phyloP scores from a whole-genome alignment of 345 rosid genomes.

The Gossypium australe region DNA sequence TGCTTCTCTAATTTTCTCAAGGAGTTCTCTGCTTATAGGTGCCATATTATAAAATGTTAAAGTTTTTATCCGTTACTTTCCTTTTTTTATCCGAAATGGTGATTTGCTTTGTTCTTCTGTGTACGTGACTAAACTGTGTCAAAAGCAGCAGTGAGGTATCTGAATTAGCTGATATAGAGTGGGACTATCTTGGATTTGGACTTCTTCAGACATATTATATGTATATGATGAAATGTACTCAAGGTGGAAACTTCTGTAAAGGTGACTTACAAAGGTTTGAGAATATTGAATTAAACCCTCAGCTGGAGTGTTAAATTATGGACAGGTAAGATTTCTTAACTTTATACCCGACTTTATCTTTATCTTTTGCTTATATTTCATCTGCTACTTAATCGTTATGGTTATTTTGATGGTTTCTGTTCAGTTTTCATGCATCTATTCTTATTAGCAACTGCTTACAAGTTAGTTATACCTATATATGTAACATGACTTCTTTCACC shows the following conservation, averaged over 20 bases:
- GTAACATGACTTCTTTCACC: background rate
- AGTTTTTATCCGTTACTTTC: background rate
- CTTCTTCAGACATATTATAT: constrained; percentile 72
- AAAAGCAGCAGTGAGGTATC: constrained; percentile 29
- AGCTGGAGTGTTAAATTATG: constrained; percentile 90
- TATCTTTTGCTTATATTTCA: background rate
- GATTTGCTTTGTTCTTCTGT: background rate
- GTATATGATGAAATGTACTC: constrained; percentile 64
- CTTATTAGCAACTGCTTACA: background rate
- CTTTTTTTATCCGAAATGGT: background rate
- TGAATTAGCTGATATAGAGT: constrained; percentile 64
- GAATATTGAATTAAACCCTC: constrained; percentile 79
- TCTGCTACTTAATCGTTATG: background rate
- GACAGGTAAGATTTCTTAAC: constrained; percentile 52
- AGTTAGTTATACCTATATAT: background rate
- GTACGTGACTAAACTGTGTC: constrained; percentile 1
- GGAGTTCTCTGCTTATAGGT: background rate
- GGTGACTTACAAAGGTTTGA: constrained; percentile 77
- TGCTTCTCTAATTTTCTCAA: background rate
- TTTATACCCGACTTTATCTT: background rate
- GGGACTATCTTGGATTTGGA: constrained; percentile 84
- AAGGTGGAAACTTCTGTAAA: constrained; percentile 49
- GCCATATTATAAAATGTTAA: background rate
- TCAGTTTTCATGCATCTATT: background rate
- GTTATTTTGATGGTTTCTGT: background rate